phyloP scores from a whole-genome alignment of 768 basidiomycete genomes.

The Cyclocybe cylindracea region DNA sequence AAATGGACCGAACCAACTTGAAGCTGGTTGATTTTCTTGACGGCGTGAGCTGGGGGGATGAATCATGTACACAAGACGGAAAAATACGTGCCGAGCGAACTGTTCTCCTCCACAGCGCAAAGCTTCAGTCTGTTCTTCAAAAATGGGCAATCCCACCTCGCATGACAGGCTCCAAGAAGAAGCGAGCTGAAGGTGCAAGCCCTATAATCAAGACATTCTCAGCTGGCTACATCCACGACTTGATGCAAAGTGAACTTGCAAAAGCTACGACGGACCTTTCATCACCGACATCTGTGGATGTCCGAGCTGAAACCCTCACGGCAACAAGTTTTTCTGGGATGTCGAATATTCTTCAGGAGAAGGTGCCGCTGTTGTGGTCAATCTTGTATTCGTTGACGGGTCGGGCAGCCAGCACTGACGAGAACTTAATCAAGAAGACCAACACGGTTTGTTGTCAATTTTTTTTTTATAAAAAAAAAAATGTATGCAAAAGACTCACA shows the following conservation, averaged over 20 bases:
- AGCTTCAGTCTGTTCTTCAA: constrained; percentile 23
- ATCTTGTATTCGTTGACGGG: too few species aligned
- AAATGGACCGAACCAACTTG: constrained; percentile 4
- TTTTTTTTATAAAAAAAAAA: neutral
- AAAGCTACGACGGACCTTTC: too few species aligned
- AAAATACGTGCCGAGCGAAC: constrained; percentile 22
- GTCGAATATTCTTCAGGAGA: too few species aligned
- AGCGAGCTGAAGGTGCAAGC: neutral
- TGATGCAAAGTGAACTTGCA: too few species aligned
- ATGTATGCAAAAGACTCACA: neutral
- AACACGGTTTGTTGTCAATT: neutral
- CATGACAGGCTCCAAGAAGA: neutral
- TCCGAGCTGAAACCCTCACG: too few species aligned
- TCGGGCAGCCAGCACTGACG: too few species aligned
- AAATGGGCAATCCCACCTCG: constrained; percentile 29
- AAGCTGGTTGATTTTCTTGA: constrained; percentile 25
- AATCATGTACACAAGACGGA: constrained; percentile 18
- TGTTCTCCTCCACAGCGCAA: constrained; percentile 20
- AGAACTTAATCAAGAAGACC: too few species aligned
- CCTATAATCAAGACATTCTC: too few species aligned
- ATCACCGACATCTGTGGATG: too few species aligned
- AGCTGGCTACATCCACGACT: too few species aligned
- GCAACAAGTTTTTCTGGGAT: too few species aligned
- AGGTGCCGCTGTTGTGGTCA: too few species aligned
- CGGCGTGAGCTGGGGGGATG: constrained; percentile 32